Evolutionary conservation across 371 early-diverging fungal genomes (phyloP).

Genomic region (Entomophthora muscae): DNA sequence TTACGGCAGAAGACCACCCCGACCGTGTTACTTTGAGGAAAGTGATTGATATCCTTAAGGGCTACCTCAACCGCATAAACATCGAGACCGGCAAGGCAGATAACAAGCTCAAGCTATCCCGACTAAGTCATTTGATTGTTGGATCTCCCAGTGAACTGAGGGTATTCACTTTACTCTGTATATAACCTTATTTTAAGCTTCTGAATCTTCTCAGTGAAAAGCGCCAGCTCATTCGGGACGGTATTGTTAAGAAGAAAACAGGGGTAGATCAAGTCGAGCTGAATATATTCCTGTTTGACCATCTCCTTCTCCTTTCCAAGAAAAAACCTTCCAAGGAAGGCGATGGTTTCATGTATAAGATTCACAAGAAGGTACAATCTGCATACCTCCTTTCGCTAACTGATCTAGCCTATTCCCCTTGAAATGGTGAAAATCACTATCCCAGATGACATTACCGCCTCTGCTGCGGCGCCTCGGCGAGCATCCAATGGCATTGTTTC

Average conservation of each 20-base stretch:
- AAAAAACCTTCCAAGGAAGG: conserved; percentile 28
- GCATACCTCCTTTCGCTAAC: not conserved
- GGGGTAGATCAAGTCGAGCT: conserved; percentile 44
- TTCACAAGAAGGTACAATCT: conserved; percentile 24
- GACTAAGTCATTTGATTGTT: conserved; percentile 26
- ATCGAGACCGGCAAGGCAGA: conserved; percentile 67
- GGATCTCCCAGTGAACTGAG: conserved; percentile 27
- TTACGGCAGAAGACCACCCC: conserved; percentile 61
- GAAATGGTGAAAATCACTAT: conserved; percentile 43
- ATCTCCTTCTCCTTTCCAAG: conserved; percentile 61
- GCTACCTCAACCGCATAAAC: conserved; percentile 56
- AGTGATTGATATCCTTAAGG: conserved; percentile 41
- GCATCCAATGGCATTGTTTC: conserved; percentile 8
- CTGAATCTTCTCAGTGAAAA: conserved; percentile 45
- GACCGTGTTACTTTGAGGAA: conserved; percentile 42
- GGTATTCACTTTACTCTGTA: conserved; percentile 13
- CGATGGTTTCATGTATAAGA: conserved; percentile 42
- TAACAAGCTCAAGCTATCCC: conserved; percentile 46
- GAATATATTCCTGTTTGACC: conserved; percentile 68
- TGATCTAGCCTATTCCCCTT: conserved; percentile 55
- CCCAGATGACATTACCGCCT: conserved; percentile 24
- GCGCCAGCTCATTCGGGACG: conserved; percentile 58
- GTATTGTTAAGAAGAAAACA: conserved; percentile 50
- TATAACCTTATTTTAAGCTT: conserved; percentile 27
- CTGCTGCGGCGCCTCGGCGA: conserved; percentile 9